Percentiles rank a stretch among this genome's conserved stretches.
Conservation (phyloP, 768 basidiomycete species). For the Exidia glandulosa region DNA sequence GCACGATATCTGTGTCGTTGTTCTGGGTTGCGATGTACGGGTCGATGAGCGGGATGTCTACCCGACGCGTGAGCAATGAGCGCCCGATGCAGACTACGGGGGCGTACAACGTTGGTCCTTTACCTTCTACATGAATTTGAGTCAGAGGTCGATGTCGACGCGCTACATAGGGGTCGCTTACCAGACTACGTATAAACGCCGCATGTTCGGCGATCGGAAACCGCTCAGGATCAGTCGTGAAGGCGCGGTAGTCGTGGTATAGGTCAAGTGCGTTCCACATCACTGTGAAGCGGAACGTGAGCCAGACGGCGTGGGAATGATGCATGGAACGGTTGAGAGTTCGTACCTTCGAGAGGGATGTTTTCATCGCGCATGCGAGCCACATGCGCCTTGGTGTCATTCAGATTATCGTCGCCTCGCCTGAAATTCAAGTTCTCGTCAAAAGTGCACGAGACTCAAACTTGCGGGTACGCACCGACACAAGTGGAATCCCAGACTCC, state of each 20-base stretch:
- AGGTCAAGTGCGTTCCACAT: slow-evolving; percentile 76
- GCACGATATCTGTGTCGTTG: slow-evolving; percentile 51
- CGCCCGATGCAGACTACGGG: not conserved
- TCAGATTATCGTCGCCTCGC: slow-evolving; percentile 43
- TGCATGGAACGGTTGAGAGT: not conserved
- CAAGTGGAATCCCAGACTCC: slow-evolving; percentile 75
- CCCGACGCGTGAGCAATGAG: not conserved
- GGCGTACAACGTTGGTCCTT: slow-evolving; percentile 40
- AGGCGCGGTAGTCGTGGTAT: slow-evolving; percentile 57
- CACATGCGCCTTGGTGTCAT: slow-evolving; percentile 45
- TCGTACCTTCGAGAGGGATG: slow-evolving; percentile 64
- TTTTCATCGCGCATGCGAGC: slow-evolving; percentile 52
- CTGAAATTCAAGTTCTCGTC: slow-evolving; percentile 21
- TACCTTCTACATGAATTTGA: slow-evolving; percentile 16
- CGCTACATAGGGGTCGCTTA: slow-evolving; percentile 16
- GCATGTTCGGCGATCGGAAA: slow-evolving; percentile 48
- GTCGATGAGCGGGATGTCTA: slow-evolving; percentile 66
- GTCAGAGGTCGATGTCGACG: not conserved
- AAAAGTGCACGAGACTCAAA: not conserved
- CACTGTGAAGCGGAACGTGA: no score
- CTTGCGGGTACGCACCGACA: not conserved
- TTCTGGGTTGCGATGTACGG: slow-evolving; percentile 45
- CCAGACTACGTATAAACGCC: slow-evolving; percentile 44
- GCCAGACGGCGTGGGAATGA: no score
- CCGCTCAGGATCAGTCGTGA: slow-evolving; percentile 53